phyloP scores from a whole-genome alignment of 192 early-diverging fungal species.

The Podila verticillata region DNA sequence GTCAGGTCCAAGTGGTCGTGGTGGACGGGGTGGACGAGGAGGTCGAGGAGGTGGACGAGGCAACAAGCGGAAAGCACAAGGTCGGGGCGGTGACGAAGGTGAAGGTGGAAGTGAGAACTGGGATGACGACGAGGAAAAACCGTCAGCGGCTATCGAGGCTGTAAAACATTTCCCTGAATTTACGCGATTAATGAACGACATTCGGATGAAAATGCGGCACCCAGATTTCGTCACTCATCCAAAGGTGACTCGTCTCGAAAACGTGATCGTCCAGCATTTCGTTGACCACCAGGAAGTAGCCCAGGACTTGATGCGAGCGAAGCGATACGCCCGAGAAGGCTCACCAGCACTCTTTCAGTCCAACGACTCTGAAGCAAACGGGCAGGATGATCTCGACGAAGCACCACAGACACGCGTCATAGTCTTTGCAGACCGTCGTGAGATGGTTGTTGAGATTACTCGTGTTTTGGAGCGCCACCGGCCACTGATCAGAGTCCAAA shows the following conservation, averaged over 20 bases:
- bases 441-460: constrained; percentile 88
- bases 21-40: neutral
- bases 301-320: constrained; percentile 2
- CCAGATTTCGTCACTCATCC: constrained; percentile 77
- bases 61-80: constrained; percentile 3
- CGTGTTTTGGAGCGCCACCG: constrained; percentile 65
- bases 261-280: constrained; percentile 77
- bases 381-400: neutral
- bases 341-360: neutral
- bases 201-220: constrained; percentile 47
- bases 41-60: constrained; percentile 5
- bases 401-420: constrained; percentile 70
- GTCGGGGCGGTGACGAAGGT: constrained; percentile 7
- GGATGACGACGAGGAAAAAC: constrained; percentile 13
- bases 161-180: constrained; percentile 53
- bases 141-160: constrained; percentile 32
- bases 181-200: constrained; percentile 45
- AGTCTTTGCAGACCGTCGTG: constrained; percentile 86
- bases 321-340: neutral
- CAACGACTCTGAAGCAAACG: too few species aligned
- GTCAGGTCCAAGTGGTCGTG: neutral
- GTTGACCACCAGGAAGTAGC: constrained; percentile 48
- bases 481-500: constrained; percentile 73
- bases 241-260: constrained; percentile 77
- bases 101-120: constrained; percentile 14